Base-by-base conservation (phyloP, 345 rosid genomes). In the Dovyalis caffra region DNA sequence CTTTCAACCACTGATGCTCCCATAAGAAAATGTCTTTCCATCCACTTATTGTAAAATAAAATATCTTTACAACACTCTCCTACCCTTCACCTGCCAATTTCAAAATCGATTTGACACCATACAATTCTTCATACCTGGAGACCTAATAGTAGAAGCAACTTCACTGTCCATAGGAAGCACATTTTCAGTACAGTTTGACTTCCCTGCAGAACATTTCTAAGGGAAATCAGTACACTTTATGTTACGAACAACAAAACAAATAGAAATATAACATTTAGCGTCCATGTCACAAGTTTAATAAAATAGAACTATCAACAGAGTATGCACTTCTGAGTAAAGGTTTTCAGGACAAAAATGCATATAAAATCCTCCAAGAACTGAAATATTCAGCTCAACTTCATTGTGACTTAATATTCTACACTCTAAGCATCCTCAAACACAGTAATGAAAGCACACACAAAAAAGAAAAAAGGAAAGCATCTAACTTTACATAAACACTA, bases 151-250 rank as follows among this genome's bases (percentile, higher is more conserved):
- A 38, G 87, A 83, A 70, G 80, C 68, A 76, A 66, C 62, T 77
- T 70, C 78, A 33, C 71, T 68, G 11, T 51, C 76, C 69, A 65
- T 40, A 40, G 72, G 53, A 65, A 60, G 79, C 32, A 35, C 70
- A 69, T 72, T 74, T 57, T 65, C 38, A 16, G 43, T 76, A 31
- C 67, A 56, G 75, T 87, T 82, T 40, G 83, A 78, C 72, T 58
- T 68, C 62, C 85, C 89, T 87, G 87, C 79, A 83, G 74, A 80
- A 76, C 67, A 72, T 69, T 12, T 53, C 18, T 33, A 82, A 62
- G 31, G 67, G 82, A 66, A 66, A 72, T 29, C 26, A 53, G 12
- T 10, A 37, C 18, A 67, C 35, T 12, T 47, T 21, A 43, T 32
- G 60, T 20, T 14, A 18, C 23, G 32, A 35, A 34, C 70, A 66